Conservation (phyloP, 306 rosid species). For the Abrus pulchellus region DNA sequence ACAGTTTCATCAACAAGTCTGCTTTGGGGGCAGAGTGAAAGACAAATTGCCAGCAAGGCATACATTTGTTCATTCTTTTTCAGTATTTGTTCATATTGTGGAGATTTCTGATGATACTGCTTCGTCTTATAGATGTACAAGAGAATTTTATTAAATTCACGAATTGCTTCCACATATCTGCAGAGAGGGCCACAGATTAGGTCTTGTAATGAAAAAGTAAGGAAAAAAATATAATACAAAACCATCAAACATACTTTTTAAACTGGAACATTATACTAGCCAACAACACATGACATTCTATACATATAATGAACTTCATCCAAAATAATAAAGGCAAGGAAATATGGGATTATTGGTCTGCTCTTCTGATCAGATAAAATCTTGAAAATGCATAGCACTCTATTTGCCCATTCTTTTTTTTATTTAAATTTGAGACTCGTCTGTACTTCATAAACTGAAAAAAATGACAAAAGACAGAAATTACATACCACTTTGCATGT, state of each 20-base stretch:
- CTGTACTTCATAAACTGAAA: constrained; percentile 22
- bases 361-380: neutral
- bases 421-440: neutral
- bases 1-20: constrained; percentile 93
- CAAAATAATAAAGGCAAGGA: neutral
- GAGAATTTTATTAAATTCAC: constrained; percentile 91
- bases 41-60: constrained; percentile 92
- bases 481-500: neutral
- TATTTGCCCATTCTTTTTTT: neutral
- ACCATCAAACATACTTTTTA: neutral
- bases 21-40: constrained; percentile 92
- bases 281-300: neutral
- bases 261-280: neutral
- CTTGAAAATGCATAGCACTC: neutral
- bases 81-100: constrained; percentile 94
- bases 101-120: constrained; percentile 89
- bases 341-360: neutral
- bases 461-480: neutral
- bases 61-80: constrained; percentile 99
- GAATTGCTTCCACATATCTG: constrained; percentile 94
- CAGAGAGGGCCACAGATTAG: constrained; percentile 24
- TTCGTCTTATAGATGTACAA: constrained; percentile 80
- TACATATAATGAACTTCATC: neutral
- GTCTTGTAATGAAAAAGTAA: neutral
- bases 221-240: neutral